phyloP scores from a whole-genome alignment of 2,329 filamentous ascomycete species.

The Xylariaceae sp. region DNA sequence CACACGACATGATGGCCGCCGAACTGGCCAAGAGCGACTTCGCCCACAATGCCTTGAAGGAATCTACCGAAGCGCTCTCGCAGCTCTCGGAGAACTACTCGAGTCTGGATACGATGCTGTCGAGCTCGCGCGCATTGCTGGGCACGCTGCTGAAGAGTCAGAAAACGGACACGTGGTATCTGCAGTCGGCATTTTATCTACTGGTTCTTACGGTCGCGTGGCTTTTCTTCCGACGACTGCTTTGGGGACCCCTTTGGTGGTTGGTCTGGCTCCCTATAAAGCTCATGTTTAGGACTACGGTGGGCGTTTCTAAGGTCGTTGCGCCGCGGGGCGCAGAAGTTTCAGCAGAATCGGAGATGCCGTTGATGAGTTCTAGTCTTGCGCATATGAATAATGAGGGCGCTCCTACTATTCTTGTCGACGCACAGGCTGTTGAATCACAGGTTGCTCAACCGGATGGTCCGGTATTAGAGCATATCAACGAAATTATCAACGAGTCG shows the following conservation, averaged over 20 bases:
- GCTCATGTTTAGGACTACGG: slow-evolving; percentile 54
- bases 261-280: slow-evolving; percentile 78
- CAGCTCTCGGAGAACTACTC: slow-evolving; percentile 77
- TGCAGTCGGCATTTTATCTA: slow-evolving; percentile 83
- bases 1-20: slow-evolving; percentile 77
- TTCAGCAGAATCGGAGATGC: slow-evolving; percentile 22
- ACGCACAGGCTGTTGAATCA: slow-evolving; percentile 11
- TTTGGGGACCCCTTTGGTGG: slow-evolving; percentile 91
- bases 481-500: slow-evolving; percentile 44
- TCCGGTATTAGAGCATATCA: slow-evolving; percentile 49
- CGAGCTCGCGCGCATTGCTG: slow-evolving; percentile 68
- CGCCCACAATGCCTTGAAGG: slow-evolving; percentile 79
- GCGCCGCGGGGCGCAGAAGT: slow-evolving; percentile 35
- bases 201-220: slow-evolving; percentile 72
- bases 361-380: slow-evolving; percentile 20
- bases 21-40: slow-evolving; percentile 85
- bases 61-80: slow-evolving; percentile 76
- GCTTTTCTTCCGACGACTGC: slow-evolving; percentile 75
- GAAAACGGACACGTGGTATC: slow-evolving; percentile 97
- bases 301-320: slow-evolving; percentile 51
- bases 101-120: slow-evolving; percentile 70
- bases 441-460: slow-evolving; percentile 27
- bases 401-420: slow-evolving; percentile 48
- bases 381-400: slow-evolving; percentile 35
- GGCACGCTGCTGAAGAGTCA: slow-evolving; percentile 76